Percentiles rank a stretch among this genome's conserved stretches.
Conservation (phyloP, 345 rosid genomes). For the Brassica nigra region DNA sequence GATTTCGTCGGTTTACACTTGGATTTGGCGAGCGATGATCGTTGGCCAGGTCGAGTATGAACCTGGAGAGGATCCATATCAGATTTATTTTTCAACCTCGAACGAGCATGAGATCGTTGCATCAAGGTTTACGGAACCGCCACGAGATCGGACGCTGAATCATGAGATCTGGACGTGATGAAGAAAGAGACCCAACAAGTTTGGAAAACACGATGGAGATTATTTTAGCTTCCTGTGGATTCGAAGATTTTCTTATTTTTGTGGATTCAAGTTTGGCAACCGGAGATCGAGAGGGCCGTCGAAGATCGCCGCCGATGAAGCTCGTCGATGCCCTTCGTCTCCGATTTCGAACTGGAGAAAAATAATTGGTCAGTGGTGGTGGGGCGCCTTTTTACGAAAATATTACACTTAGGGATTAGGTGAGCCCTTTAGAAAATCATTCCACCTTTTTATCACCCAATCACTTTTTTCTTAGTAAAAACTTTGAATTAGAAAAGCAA, state of each 20-base stretch:
- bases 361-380: not conserved
- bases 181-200: not conserved
- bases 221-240: not conserved
- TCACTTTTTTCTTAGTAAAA: not conserved
- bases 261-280: not conserved
- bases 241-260: not conserved
- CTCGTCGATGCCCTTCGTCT: conserved; percentile 23
- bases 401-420: not conserved
- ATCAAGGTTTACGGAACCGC: conserved; percentile 52
- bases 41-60: conserved; percentile 50
- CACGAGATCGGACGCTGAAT: conserved; percentile 17
- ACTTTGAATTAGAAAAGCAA: not conserved
- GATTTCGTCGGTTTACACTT: conserved; percentile 39
- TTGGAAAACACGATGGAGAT: not conserved
- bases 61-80: conserved; percentile 61
- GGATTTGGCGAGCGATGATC: conserved; percentile 44
- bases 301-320: conserved; percentile 23
- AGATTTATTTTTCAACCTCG: conserved; percentile 42
- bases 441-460: not conserved
- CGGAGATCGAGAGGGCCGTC: conserved; percentile 24
- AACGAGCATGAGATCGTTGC: conserved; percentile 75
- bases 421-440: not conserved
- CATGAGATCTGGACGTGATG: conserved; percentile 34
- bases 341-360: conserved; percentile 27
- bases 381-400: conserved; percentile 10